These are phyloP conservation scores for Apophysomyces elegans DNA, from an alignment of 371 early-diverging fungal species.

Conservation along the genomic window DNA sequence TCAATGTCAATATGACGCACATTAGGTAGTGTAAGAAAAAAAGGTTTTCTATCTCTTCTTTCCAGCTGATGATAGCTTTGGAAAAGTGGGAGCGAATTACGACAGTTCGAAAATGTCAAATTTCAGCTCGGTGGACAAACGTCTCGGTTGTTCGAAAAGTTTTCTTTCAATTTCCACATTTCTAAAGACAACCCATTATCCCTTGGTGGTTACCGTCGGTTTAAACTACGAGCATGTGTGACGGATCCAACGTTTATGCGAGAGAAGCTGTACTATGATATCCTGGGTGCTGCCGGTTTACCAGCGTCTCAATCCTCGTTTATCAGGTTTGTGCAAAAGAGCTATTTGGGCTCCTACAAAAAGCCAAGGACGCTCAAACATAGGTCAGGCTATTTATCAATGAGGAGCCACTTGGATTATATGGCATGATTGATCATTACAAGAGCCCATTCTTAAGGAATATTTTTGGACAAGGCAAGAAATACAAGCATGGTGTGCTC, in stretches of 20 bases:
- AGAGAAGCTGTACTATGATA: conserved; percentile 57
- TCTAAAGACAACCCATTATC: conserved; percentile 17
- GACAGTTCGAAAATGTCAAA: conserved; percentile 18
- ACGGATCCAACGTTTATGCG: conserved; percentile 57
- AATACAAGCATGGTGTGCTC: conserved; percentile 25
- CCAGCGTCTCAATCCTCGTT: conserved; percentile 48
- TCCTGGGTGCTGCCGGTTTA: conserved; percentile 43
- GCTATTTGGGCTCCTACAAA: conserved; percentile 4
- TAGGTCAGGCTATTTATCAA: conserved; percentile 42
- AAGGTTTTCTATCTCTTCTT: no score
- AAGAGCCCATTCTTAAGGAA: conserved; percentile 39
- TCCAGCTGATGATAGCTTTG: no score
- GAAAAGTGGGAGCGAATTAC: not conserved
- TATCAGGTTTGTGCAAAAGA: conserved; percentile 29
- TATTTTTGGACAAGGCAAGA: conserved; percentile 20
- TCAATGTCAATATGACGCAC: conserved; percentile 35
- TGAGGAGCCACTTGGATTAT: conserved; percentile 45
- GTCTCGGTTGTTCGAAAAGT: conserved; percentile 37
- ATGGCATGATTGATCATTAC: conserved; percentile 47
- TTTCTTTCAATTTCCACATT: conserved; percentile 32
- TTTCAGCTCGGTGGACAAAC: conserved; percentile 37
- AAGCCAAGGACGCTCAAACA: no score
- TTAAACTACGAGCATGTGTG: conserved; percentile 41
- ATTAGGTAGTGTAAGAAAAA: conserved; percentile 23
- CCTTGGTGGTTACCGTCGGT: conserved; percentile 33